Percentiles rank a stretch among this genome's conserved stretches.
Conservation (phyloP, 1,284 basidiomycete species). For the Puccinia novopanici region DNA sequence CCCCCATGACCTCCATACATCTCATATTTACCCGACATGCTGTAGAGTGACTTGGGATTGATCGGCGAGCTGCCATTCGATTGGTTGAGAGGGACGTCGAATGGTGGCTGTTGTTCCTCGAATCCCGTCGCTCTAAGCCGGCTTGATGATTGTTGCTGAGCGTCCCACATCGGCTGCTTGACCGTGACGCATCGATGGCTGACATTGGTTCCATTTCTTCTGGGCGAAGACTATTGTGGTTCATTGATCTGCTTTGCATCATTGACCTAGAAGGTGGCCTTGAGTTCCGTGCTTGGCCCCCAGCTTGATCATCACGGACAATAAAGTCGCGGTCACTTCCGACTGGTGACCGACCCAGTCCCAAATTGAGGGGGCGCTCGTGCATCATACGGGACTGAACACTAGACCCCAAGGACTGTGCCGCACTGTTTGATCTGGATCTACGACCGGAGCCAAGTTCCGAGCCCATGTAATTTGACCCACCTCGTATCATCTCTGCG, state of each 20-base stretch:
- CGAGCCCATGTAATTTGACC: not conserved
- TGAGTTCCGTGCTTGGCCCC: not conserved
- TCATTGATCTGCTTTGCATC: not conserved
- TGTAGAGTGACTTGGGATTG: constrained; percentile 35
- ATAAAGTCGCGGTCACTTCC: constrained; percentile 6
- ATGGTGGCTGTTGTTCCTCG: constrained; percentile 19
- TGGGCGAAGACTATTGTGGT: not conserved
- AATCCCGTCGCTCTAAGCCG: constrained; percentile 8
- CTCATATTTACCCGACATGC: constrained; percentile 24
- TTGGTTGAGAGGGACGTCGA: constrained; percentile 4
- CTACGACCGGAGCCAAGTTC: constrained; percentile 15
- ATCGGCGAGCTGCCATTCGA: not conserved
- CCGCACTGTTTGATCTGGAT: constrained; percentile 42
- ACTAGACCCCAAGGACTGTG: constrained; percentile 11
- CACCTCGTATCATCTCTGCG: constrained; percentile 2
- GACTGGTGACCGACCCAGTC: constrained; percentile 7
- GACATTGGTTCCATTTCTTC: constrained; percentile 32
- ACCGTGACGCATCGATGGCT: not conserved
- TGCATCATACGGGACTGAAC: not conserved
- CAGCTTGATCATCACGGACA: not conserved
- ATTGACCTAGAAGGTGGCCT: constrained; percentile 21
- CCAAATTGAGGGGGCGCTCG: not conserved
- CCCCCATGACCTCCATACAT: not conserved
- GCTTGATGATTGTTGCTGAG: constrained; percentile 16
- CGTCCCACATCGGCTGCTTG: constrained; percentile 26